Percentiles rank a stretch among this genome's conserved stretches.
phyloP scores from a whole-genome alignment of 129 eudicot genomes.

The Chrysanthemum lavandulifolium region DNA sequence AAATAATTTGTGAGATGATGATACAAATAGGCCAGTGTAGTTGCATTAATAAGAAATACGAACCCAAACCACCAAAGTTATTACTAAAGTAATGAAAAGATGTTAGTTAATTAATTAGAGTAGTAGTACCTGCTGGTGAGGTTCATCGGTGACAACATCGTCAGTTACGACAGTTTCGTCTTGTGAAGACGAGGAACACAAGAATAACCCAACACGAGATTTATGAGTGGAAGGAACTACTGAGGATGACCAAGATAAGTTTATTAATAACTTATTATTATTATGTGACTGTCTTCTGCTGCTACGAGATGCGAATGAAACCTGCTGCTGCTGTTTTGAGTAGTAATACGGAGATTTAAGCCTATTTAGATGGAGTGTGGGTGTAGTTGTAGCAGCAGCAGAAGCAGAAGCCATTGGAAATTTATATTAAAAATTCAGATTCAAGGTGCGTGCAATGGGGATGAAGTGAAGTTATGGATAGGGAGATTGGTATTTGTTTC shows the following conservation, averaged over 20 bases:
- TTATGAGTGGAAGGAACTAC: constrained; percentile 12
- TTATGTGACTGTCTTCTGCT: background rate
- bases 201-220: background rate
- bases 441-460: background rate
- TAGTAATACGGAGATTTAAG: background rate
- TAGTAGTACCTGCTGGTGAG: constrained; percentile 28
- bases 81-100: background rate
- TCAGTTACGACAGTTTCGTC: constrained; percentile 38
- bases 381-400: constrained; percentile 1
- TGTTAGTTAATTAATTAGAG: background rate
- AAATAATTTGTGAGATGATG: no score
- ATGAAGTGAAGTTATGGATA: constrained; percentile 26
- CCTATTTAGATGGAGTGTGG: constrained; percentile 11
- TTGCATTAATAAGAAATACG: no score
- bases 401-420: constrained; percentile 22
- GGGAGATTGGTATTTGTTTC: constrained; percentile 8
- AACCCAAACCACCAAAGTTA: background rate
- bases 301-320: constrained; percentile 5
- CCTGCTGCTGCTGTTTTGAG: constrained; percentile 14
- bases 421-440: background rate
- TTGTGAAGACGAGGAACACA: constrained; percentile 30
- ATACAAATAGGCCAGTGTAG: no score
- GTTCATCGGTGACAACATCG: constrained; percentile 20
- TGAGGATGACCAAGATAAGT: background rate
- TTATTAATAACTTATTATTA: background rate